Conservation (phyloP, 352 stramenopile genomes). For the Halophytophthora batemanensis region DNA sequence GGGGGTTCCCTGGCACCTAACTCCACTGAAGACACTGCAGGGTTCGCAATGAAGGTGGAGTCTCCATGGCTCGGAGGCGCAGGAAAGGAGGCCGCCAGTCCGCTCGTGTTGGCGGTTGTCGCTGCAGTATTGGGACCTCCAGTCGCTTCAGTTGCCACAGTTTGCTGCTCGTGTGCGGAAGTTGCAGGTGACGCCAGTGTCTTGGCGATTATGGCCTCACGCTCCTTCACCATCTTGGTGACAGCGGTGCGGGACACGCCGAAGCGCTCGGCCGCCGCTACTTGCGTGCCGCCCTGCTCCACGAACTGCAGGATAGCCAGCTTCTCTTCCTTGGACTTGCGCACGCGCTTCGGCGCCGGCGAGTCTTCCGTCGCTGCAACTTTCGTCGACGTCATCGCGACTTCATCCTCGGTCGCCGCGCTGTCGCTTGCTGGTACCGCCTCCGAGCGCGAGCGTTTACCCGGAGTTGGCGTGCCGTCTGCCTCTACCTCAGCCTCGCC, state of each 20-base stretch:
- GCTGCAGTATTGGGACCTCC: too few species aligned
- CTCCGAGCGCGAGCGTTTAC: conserved; percentile 2
- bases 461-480: not conserved
- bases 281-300: conserved; percentile 44
- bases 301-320: conserved; percentile 52
- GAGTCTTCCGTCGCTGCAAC: not conserved
- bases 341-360: conserved; percentile 28
- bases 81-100: not conserved
- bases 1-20: not conserved
- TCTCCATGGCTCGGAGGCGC: not conserved
- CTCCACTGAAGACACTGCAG: not conserved
- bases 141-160: too few species aligned
- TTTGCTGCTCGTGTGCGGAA: too few species aligned
- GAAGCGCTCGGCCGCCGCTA: conserved; percentile 49
- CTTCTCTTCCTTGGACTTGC: conserved; percentile 52
- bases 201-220: conserved; percentile 27
- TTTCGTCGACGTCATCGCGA: conserved; percentile 9
- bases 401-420: conserved; percentile 8
- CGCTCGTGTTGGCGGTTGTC: not conserved
- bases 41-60: not conserved
- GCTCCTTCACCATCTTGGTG: conserved; percentile 63
- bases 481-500: conserved; percentile 1
- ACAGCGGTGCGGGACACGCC: conserved; percentile 51
- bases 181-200: not conserved
- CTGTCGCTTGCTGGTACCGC: conserved; percentile 1